phyloP scores from a whole-genome alignment of 1,284 basidiomycete species.

The Ceratobasidium sp. region DNA sequence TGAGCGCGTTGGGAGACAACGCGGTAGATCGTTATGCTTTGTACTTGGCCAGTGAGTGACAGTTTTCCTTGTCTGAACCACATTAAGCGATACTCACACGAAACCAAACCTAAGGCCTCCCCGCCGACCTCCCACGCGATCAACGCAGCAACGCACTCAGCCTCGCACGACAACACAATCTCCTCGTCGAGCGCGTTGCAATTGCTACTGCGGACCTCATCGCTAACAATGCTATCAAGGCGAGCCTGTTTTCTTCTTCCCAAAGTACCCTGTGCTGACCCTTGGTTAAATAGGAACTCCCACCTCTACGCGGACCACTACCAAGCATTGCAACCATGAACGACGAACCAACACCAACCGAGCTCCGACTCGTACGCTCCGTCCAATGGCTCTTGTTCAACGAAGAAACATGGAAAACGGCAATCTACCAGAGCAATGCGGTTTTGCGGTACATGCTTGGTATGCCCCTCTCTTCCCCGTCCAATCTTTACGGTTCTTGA shows the following conservation, averaged over 20 bases:
- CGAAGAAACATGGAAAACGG: slow-evolving; percentile 79
- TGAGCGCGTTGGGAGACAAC: slow-evolving; percentile 89
- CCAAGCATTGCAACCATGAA: slow-evolving; percentile 61
- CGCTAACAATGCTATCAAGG: slow-evolving; percentile 71
- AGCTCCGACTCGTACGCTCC: slow-evolving; percentile 82
- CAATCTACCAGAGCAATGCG: slow-evolving; percentile 86
- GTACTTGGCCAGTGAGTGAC: slow-evolving; percentile 76
- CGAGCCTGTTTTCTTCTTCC: neutral
- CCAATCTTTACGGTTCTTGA: slow-evolving; percentile 40
- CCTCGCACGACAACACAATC: slow-evolving; percentile 84
- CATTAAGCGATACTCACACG: neutral
- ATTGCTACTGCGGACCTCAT: slow-evolving; percentile 80
- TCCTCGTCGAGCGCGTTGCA: slow-evolving; percentile 88
- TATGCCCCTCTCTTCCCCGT: slow-evolving; percentile 57
- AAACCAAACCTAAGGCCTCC: slow-evolving; percentile 12
- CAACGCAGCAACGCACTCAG: slow-evolving; percentile 82
- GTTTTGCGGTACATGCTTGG: slow-evolving; percentile 90
- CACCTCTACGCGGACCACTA: slow-evolving; percentile 69
- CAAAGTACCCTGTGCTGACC: slow-evolving; percentile 46
- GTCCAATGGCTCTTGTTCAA: slow-evolving; percentile 95
- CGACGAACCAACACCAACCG: slow-evolving; percentile 59
- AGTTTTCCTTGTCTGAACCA: no score
- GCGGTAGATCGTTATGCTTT: slow-evolving; percentile 93
- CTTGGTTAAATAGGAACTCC: slow-evolving; percentile 57
- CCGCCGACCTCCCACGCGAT: slow-evolving; percentile 50